A percentile compares a stretch with the other conserved stretches of the same genome.
These are phyloP conservation scores for Pachyrhizus erosus DNA, from an alignment of 306 rosid genomes.

Conservation along the genomic window DNA sequence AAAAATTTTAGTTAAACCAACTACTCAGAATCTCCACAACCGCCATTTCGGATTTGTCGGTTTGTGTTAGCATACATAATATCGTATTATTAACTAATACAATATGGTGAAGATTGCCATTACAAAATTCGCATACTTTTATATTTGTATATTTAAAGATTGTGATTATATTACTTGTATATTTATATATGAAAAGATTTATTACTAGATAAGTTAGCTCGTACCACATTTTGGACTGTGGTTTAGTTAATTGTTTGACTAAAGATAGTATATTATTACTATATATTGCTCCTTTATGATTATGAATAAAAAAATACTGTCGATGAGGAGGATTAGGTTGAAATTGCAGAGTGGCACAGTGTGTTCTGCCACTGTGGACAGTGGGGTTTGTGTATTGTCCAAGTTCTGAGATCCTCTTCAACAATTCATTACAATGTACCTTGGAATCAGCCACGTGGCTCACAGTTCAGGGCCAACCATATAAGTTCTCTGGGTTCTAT, in stretches of 20 bases:
- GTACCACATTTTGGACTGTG: slow-evolving; percentile 51
- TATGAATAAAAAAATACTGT: neutral
- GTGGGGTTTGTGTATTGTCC: slow-evolving; percentile 41
- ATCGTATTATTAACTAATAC: slow-evolving; percentile 11
- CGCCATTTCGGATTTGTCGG: slow-evolving; percentile 71
- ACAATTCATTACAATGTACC: slow-evolving; percentile 23
- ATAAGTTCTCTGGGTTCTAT: slow-evolving; percentile 34
- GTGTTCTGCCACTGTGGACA: slow-evolving; percentile 41
- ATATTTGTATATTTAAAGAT: neutral
- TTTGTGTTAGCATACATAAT: slow-evolving; percentile 42
- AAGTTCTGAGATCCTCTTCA: slow-evolving; percentile 46
- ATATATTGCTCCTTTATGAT: slow-evolving; percentile 32
- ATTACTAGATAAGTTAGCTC: slow-evolving; percentile 2
- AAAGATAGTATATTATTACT: neutral
- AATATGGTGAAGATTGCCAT: slow-evolving; percentile 7
- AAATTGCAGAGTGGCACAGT: neutral
- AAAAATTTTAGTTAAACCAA: slow-evolving; percentile 56
- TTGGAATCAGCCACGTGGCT: slow-evolving; percentile 48
- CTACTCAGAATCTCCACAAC: slow-evolving; percentile 54
- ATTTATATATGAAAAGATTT: neutral
- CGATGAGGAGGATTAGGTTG: neutral
- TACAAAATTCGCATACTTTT: neutral
- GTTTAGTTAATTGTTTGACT: slow-evolving; percentile 62
- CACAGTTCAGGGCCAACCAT: slow-evolving; percentile 48
- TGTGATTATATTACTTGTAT: neutral